Percentiles rank a stretch among this genome's conserved stretches.
Conservation (phyloP, 129 eudicot species). For the Calendula officinalis region DNA sequence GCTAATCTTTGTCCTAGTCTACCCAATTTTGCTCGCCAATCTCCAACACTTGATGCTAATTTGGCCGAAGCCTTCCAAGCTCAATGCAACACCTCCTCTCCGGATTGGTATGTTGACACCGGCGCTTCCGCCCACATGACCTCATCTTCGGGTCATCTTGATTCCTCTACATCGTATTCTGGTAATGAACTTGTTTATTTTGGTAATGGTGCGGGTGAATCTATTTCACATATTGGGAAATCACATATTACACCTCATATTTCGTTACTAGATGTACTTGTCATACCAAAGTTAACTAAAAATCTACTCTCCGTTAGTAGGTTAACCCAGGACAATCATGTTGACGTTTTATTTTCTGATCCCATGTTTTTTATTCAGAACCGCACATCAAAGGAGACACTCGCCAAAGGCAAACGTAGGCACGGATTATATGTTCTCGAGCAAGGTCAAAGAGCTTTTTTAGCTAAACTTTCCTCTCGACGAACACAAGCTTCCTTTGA, state of each 20-base stretch:
- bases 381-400: background rate
- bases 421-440: too few relatives aligned
- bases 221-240: background rate
- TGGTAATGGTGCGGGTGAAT: background rate
- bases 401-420: too few relatives aligned
- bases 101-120: background rate
- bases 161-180: background rate
- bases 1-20: background rate
- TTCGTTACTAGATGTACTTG: too few relatives aligned
- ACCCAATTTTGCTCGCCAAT: background rate
- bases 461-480: too few relatives aligned
- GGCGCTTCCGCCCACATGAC: background rate
- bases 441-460: too few relatives aligned
- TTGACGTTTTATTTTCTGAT: background rate
- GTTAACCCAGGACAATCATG: background rate
- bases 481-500: too few relatives aligned
- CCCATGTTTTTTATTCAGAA: background rate
- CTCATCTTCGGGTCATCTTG: background rate
- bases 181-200: background rate
- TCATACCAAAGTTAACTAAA: background rate
- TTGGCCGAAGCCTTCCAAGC: background rate
- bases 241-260: background rate
- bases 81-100: background rate
- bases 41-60: background rate
- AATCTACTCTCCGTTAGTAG: background rate